phyloP scores from a whole-genome alignment of 495 filamentous ascomycete species.

The Sporormia fimetaria region DNA sequence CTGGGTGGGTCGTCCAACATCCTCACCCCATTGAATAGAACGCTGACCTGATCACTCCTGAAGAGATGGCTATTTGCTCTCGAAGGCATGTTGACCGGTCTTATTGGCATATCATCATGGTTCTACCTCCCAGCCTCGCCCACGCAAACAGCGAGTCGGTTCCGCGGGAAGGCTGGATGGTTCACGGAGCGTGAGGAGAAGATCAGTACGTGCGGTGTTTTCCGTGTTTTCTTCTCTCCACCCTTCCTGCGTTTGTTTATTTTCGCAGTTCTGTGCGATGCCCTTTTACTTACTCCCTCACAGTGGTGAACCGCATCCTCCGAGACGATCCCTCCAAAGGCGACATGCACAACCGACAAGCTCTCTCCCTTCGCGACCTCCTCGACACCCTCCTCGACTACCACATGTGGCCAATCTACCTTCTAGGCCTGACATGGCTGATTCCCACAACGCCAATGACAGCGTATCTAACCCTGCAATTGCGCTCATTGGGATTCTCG shows the following conservation, averaged over 20 bases:
- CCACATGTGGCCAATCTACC: conserved; percentile 33
- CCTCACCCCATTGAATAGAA: not conserved
- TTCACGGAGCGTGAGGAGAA: conserved; percentile 30
- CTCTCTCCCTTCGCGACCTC: conserved; percentile 16
- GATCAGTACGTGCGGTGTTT: conserved; percentile 17
- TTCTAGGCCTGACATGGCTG: conserved; percentile 28
- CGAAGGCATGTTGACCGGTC: conserved; percentile 25
- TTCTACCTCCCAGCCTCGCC: conserved; percentile 28
- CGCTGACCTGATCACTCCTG: not conserved
- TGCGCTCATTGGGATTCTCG: conserved; percentile 16
- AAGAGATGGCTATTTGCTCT: conserved; percentile 28
- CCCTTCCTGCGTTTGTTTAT: too few species aligned
- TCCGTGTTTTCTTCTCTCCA: not conserved
- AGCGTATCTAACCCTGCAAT: conserved; percentile 21
- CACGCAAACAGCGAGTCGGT: conserved; percentile 22
- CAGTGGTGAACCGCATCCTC: conserved; percentile 29
- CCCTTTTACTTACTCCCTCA: conserved; percentile 1
- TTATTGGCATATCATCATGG: conserved; percentile 25
- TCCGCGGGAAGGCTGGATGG: conserved; percentile 29
- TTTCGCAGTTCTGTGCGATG: too few species aligned
- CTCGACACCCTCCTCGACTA: conserved; percentile 24
- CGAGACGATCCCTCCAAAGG: conserved; percentile 29
- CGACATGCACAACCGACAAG: conserved; percentile 29
- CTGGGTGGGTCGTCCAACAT: conserved; percentile 15
- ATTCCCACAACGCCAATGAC: conserved; percentile 19